Evolutionary conservation across 2,329 filamentous ascomycete species (phyloP), one percentile per base, ranked within the genome.

Genomic region (Apiospora koreana): DNA sequence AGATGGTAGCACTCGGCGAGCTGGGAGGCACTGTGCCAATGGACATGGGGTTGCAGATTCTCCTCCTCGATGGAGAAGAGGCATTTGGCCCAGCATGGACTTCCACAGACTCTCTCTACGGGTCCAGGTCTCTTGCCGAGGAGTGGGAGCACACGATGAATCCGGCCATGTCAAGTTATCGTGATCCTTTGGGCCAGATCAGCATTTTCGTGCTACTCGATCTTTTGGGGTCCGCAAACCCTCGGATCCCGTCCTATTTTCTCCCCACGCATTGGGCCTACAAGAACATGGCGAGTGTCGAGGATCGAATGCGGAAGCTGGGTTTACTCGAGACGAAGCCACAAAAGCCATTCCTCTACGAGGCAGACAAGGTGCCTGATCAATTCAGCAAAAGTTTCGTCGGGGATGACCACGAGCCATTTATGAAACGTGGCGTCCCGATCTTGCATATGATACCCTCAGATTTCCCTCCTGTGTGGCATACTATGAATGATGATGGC

Each of bases 261-360:
- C 86, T 88, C 74, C 92, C 91, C 1, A 95, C 93, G 0, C 93
- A 95, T 77, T 96, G 93, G 93, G 93, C 93, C 9, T 95, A 95
- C 79, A 84, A 88, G 74, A 85, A 86, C 70, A 86, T 95, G 80
- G 89, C 91, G 0, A 79, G 80, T 0, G 81, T 93, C 25, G 93
- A 95, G 80, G 78, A 83, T 6, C 88, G 92, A 23, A 83, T 95
- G 74, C 88, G 90, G 43, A 81, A 82, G 5, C 81, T 92, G 1
- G 83, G 83, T 0, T 80, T 88, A 16, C 87, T 93, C 72, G 80
- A 81, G 71, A 77, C 77, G 35, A 70, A 77, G 70, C 69, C 83
- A 23, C 69, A 73, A 3, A 73, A 77, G 68, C 77, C 79, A 1
- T 94, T 93, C 78, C 82, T 94, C 9, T 79, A 83, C 12, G 89